Evolutionary conservation across 345 rosid genomes (phyloP).

Genomic region (Populus pruinosa): DNA sequence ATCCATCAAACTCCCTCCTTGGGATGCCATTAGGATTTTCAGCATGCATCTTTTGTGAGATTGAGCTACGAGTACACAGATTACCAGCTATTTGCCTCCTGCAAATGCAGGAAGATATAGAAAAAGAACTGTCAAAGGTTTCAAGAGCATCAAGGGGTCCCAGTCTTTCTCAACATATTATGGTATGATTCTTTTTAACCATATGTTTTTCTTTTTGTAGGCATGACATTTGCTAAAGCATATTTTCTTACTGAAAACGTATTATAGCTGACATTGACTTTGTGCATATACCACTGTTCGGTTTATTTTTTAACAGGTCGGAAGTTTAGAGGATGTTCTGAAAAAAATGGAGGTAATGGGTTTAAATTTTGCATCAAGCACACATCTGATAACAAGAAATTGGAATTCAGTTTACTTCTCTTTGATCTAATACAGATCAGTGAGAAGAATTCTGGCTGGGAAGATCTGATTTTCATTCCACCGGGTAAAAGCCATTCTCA

Average conservation of each 20-base stretch:
- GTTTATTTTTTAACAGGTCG: slow-evolving; percentile 57
- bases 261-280: not conserved
- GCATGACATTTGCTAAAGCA: not conserved
- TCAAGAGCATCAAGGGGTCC: slow-evolving; percentile 64
- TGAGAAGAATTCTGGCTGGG: slow-evolving; percentile 94
- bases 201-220: not conserved
- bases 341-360: slow-evolving; percentile 85
- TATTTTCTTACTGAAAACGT: not conserved
- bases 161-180: slow-evolving; percentile 64
- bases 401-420: slow-evolving; percentile 6
- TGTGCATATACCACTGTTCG: not conserved
- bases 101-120: slow-evolving; percentile 72
- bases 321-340: slow-evolving; percentile 85
- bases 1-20: not conserved
- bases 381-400: not conserved
- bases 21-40: slow-evolving; percentile 4
- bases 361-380: not conserved
- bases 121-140: slow-evolving; percentile 71
- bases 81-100: slow-evolving; percentile 9
- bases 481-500: slow-evolving; percentile 88
- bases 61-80: not conserved
- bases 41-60: not conserved
- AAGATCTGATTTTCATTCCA: slow-evolving; percentile 85
- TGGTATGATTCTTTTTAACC: slow-evolving; percentile 44
- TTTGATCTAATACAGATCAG: slow-evolving; percentile 47